Evolutionary conservation across 805 yeast genomes (phyloP).

Genomic region (Sungouiella blattae): DNA sequence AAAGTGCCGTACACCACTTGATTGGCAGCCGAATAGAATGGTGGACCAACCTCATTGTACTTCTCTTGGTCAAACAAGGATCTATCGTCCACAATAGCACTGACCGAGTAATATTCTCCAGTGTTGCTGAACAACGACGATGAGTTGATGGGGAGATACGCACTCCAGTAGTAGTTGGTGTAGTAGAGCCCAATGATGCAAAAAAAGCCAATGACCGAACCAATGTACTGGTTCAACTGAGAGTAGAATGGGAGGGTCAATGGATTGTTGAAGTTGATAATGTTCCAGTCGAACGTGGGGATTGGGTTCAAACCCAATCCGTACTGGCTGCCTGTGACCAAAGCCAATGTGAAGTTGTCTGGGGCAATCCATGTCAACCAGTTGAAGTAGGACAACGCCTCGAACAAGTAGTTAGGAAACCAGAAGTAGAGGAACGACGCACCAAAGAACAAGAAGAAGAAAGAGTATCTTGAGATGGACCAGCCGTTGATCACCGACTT

Average conservation of each 20-base stretch:
- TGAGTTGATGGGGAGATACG: slow-evolving; percentile 24
- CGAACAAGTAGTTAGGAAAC: slow-evolving; percentile 43
- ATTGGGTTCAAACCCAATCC: slow-evolving; percentile 56
- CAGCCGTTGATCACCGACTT: slow-evolving; percentile 29
- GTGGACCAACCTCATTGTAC: slow-evolving; percentile 19
- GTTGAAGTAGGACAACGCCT: slow-evolving; percentile 41
- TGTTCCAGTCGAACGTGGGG: slow-evolving; percentile 52
- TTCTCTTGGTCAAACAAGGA: slow-evolving; percentile 15
- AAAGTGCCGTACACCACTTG: slow-evolving; percentile 21
- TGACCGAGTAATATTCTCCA: slow-evolving; percentile 21
- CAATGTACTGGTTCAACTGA: slow-evolving; percentile 21
- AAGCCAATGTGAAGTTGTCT: slow-evolving; percentile 43
- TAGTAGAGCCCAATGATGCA: slow-evolving; percentile 26
- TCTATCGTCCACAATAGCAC: slow-evolving; percentile 10
- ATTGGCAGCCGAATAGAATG: slow-evolving; percentile 21
- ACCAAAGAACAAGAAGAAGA: slow-evolving; percentile 19
- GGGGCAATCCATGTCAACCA: slow-evolving; percentile 63
- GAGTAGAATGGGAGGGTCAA: slow-evolving; percentile 34
- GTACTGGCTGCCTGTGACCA: slow-evolving; percentile 42
- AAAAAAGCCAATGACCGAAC: slow-evolving; percentile 21
- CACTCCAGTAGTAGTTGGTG: slow-evolving; percentile 26
- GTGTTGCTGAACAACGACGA: slow-evolving; percentile 22
- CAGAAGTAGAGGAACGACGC: slow-evolving; percentile 41
- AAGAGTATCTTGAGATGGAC: slow-evolving; percentile 31
- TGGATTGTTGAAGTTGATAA: slow-evolving; percentile 23